A percentile compares a stretch with the other conserved stretches of the same genome.
Conservation (phyloP, 1,284 basidiomycete species). For the Leccinum idahoense region DNA sequence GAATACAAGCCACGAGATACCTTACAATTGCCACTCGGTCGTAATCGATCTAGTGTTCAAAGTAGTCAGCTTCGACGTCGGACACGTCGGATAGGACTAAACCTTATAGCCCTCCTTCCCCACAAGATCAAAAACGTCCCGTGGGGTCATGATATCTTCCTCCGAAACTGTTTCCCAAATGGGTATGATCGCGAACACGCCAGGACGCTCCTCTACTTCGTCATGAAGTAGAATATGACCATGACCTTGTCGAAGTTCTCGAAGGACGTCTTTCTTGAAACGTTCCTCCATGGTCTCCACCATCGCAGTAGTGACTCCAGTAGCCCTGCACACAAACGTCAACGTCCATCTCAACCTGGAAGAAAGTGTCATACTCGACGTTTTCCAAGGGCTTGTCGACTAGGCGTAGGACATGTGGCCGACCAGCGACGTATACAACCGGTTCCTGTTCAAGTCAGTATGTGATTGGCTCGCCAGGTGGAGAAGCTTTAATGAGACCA, state of each 20-base stretch:
- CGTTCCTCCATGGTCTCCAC: slow-evolving; percentile 92
- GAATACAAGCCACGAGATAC: neutral
- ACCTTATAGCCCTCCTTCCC: slow-evolving; percentile 72
- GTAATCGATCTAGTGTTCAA: slow-evolving; percentile 71
- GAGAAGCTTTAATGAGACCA: slow-evolving; percentile 34
- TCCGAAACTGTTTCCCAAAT: slow-evolving; percentile 85
- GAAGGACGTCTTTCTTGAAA: slow-evolving; percentile 87
- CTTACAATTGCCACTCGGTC: slow-evolving; percentile 80
- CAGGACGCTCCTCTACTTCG: slow-evolving; percentile 90
- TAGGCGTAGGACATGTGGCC: slow-evolving; percentile 91
- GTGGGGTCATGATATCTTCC: slow-evolving; percentile 89
- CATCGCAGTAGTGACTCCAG: slow-evolving; percentile 87
- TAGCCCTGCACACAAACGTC: slow-evolving; percentile 56
- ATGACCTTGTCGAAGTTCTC: slow-evolving; percentile 68
- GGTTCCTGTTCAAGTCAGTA: slow-evolving; percentile 63
- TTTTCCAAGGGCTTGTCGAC: slow-evolving; percentile 92
- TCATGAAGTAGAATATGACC: slow-evolving; percentile 92
- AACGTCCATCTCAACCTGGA: neutral
- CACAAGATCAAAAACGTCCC: slow-evolving; percentile 78
- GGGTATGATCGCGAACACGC: slow-evolving; percentile 83
- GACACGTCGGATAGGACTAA: slow-evolving; percentile 9
- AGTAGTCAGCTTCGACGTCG: slow-evolving; percentile 7
- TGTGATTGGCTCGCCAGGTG: neutral
- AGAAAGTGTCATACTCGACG: slow-evolving; percentile 66
- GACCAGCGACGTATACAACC: slow-evolving; percentile 85